These are phyloP conservation scores for Wickerhamiella pararugosa DNA, from an alignment of 1,139 yeast species.

Conservation along the genomic window DNA sequence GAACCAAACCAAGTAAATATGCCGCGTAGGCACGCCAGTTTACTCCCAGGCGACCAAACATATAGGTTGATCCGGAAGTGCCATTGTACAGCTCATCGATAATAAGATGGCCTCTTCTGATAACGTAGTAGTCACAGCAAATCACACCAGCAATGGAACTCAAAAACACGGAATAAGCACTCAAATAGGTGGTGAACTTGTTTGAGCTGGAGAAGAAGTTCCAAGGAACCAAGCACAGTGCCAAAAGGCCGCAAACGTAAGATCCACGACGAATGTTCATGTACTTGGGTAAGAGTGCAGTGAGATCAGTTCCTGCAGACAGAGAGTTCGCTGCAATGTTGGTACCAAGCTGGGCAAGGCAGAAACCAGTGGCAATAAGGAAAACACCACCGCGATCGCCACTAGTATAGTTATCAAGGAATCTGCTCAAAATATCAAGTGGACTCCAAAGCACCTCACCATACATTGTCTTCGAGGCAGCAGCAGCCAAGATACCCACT, in stretches of 20 bases:
- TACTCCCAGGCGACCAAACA: constrained; percentile 41
- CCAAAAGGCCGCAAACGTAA: constrained; percentile 62
- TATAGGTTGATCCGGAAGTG: constrained; percentile 36
- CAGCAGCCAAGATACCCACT: constrained; percentile 75
- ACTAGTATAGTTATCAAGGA: constrained; percentile 39
- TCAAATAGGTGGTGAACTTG: constrained; percentile 67
- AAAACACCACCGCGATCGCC: constrained; percentile 85
- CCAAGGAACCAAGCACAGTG: constrained; percentile 81
- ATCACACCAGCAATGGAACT: constrained; percentile 80
- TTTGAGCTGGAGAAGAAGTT: constrained; percentile 58
- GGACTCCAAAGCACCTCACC: constrained; percentile 77
- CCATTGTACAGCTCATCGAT: constrained; percentile 46
- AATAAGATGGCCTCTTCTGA: constrained; percentile 51
- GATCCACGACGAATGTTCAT: constrained; percentile 75
- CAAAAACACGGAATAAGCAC: constrained; percentile 76
- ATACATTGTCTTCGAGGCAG: constrained; percentile 59
- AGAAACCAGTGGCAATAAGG: constrained; percentile 60
- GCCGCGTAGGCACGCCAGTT: constrained; percentile 50
- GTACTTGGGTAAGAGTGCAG: constrained; percentile 67
- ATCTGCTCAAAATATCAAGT: constrained; percentile 53
- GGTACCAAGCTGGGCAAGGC: constrained; percentile 81
- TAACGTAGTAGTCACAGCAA: constrained; percentile 58
- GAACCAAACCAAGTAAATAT: constrained; percentile 35
- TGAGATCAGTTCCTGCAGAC: constrained; percentile 82
- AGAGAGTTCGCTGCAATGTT: constrained; percentile 81